Conservation (phyloP, 177 flowering plant genomes). For the Telopea speciosissima region DNA sequence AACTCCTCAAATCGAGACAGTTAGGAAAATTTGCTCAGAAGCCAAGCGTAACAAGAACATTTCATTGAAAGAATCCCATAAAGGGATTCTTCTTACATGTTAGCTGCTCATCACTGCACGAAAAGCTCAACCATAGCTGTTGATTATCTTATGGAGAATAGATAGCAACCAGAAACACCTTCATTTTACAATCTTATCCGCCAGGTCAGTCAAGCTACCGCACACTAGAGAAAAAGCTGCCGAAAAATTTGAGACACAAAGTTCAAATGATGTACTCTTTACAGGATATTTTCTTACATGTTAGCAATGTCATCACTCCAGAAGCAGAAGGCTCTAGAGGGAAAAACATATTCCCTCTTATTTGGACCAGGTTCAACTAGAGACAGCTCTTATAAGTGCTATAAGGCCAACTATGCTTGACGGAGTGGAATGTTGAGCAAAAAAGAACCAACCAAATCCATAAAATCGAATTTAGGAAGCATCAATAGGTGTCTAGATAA, state of each 20-base stretch:
- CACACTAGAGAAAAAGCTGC: too few relatives aligned
- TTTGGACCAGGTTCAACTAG: too few relatives aligned
- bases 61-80: slow-evolving; percentile 14
- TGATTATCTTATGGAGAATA: not conserved
- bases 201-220: not conserved
- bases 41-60: slow-evolving; percentile 31
- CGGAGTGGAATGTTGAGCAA: too few relatives aligned
- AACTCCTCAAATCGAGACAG: too few relatives aligned
- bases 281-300: slow-evolving; percentile 20
- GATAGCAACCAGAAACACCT: not conserved
- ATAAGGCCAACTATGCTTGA: not conserved
- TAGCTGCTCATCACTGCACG: slow-evolving; percentile 33
- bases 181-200: not conserved
- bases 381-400: too few relatives aligned
- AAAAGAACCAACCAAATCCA: too few relatives aligned
- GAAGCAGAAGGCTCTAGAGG: too few relatives aligned
- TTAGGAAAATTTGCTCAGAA: slow-evolving; percentile 18
- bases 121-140: not conserved
- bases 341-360: too few relatives aligned
- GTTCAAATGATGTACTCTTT: slow-evolving; percentile 5
- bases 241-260: too few relatives aligned
- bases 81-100: slow-evolving; percentile 28
- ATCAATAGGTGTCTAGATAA: too few relatives aligned
- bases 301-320: slow-evolving; percentile 26
- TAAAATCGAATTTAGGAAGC: too few relatives aligned